phyloP scores from a whole-genome alignment of 2,329 filamentous ascomycete genomes.

The Cladosporium sp. region DNA sequence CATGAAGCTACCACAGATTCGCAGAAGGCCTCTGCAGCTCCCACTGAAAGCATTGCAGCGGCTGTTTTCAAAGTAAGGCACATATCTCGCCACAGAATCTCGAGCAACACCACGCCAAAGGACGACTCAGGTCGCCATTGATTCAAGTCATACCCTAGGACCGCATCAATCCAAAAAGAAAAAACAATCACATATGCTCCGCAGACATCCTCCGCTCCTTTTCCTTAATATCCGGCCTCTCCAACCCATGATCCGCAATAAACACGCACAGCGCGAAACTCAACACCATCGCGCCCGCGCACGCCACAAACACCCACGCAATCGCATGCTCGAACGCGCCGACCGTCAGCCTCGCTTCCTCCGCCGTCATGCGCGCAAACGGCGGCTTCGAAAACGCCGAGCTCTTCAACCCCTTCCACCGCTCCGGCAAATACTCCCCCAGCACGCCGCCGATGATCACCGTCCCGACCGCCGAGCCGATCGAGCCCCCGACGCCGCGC shows the following conservation, averaged over 20 bases:
- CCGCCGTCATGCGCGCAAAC: neutral
- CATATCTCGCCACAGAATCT: no score
- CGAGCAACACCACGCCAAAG: no score
- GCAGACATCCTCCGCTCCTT: constrained; percentile 9
- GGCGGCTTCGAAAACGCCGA: constrained; percentile 14
- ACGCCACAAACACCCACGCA: constrained; percentile 13
- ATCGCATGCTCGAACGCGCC: constrained; percentile 14
- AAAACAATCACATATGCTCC: neutral
- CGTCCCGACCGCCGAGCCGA: constrained; percentile 18
- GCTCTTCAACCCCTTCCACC: constrained; percentile 7
- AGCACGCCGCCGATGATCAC: constrained; percentile 11
- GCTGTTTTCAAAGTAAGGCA: no score
- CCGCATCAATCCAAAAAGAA: no score
- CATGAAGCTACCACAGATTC: no score
- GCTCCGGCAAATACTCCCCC: constrained; percentile 4
- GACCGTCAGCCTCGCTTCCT: constrained; percentile 5
- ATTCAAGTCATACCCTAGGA: no score
- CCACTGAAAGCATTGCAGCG: no score
- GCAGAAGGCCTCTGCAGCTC: no score
- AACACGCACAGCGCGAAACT: constrained; percentile 9
- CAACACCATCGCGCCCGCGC: constrained; percentile 11
- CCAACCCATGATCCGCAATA: constrained; percentile 4
- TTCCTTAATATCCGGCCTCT: constrained; percentile 6
- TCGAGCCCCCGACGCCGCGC: constrained; percentile 18
- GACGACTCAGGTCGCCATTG: no score